phyloP scores from a whole-genome alignment of 2,329 filamentous ascomycete genomes.

The Pseudogymnoascus sp. region DNA sequence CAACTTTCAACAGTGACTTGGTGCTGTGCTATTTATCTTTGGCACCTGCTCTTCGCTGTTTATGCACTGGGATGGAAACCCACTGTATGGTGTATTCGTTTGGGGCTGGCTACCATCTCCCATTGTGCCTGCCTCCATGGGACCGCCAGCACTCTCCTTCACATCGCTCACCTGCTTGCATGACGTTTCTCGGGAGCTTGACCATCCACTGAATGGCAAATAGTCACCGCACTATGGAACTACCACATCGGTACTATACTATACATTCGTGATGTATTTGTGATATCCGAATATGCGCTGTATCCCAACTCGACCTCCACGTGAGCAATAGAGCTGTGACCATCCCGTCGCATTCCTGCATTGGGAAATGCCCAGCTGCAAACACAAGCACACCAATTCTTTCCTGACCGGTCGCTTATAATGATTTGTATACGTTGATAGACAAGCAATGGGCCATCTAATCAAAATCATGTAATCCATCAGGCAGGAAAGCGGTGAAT shows the following conservation, averaged over 20 bases:
- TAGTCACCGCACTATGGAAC: neutral
- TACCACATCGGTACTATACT: neutral
- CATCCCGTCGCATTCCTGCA: neutral
- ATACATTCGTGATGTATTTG: neutral
- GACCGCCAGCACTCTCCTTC: neutral
- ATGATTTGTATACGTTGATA: neutral
- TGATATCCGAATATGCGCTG: neutral
- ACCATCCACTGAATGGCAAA: neutral
- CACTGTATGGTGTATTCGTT: neutral
- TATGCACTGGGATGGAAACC: neutral
- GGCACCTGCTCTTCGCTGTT: neutral
- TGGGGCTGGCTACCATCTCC: neutral
- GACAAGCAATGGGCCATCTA: neutral
- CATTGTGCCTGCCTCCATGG: neutral
- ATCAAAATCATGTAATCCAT: neutral
- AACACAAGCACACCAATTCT: neutral
- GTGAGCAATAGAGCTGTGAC: conserved; percentile 5
- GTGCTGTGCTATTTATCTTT: neutral
- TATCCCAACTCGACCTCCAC: conserved; percentile 5
- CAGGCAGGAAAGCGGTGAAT: neutral
- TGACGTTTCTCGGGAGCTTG: neutral
- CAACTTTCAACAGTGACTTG: neutral
- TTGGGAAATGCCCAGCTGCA: conserved; percentile 9
- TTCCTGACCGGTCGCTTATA: conserved; percentile 1
- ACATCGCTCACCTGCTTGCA: neutral